Conservation (phyloP, 345 rosid genomes). For the Pistacia vera region DNA sequence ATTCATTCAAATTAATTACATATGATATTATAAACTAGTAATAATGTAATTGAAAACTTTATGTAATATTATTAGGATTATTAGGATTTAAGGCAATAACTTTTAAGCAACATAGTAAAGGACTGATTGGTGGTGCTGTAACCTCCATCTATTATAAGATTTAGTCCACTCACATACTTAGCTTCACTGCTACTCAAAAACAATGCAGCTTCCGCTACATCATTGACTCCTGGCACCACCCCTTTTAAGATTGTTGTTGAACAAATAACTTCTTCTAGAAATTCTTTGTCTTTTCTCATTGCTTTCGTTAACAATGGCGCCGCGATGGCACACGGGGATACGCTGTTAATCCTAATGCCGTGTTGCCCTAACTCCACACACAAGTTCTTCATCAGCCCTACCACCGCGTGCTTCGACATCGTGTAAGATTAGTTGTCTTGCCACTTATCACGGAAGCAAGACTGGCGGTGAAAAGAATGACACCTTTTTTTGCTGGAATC, state of each 20-base stretch:
- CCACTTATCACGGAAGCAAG: conserved; percentile 30
- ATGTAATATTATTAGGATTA: background rate
- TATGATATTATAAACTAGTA: too few species aligned
- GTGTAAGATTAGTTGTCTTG: conserved; percentile 37
- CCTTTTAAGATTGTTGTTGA: conserved; percentile 40
- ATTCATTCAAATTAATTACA: too few species aligned
- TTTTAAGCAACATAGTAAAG: conserved; percentile 21
- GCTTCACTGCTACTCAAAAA: conserved; percentile 44
- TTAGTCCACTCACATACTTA: conserved; percentile 43
- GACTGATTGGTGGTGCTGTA: conserved; percentile 39
- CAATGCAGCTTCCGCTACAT: conserved; percentile 48
- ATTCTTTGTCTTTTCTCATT: conserved; percentile 23
- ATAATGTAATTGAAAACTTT: too few species aligned
- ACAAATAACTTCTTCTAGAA: conserved; percentile 26
- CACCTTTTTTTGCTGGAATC: conserved; percentile 43
- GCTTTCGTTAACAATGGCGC: conserved; percentile 37
- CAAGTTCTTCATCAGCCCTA: conserved; percentile 48
- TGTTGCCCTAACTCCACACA: conserved; percentile 45
- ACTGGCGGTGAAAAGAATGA: conserved; percentile 48
- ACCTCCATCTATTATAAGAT: conserved; percentile 51
- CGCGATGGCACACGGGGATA: conserved; percentile 39
- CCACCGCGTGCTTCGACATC: conserved; percentile 47
- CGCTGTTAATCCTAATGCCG: conserved; percentile 42
- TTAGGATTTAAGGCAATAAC: background rate
- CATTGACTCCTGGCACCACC: conserved; percentile 26